Conservation (phyloP, 352 stramenopile genomes). For the Phytophthora pluvialis region DNA sequence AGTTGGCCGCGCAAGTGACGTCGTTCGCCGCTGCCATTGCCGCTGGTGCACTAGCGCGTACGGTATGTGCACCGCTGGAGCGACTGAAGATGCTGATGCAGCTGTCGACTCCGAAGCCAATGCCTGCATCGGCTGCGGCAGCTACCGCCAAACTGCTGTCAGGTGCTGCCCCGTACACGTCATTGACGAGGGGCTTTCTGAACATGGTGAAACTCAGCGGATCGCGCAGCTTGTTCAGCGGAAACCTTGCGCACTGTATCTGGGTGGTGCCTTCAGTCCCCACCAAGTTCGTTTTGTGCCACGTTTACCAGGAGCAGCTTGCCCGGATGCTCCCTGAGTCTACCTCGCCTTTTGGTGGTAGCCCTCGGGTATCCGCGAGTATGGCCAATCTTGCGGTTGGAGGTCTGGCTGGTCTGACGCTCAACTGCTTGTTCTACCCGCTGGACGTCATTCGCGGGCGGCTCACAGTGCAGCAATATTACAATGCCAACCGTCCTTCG, state of each 20-base stretch:
- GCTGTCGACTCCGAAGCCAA: constrained; percentile 42
- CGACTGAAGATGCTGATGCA: constrained; percentile 88
- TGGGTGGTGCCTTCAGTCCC: constrained; percentile 83
- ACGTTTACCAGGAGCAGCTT: constrained; percentile 72
- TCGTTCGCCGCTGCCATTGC: constrained; percentile 72
- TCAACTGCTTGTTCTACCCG: constrained; percentile 77
- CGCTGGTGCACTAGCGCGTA: constrained; percentile 65
- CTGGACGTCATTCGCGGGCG: constrained; percentile 81
- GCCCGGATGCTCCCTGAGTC: constrained; percentile 24
- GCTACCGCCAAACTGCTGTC: constrained; percentile 14
- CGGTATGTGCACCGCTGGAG: constrained; percentile 75
- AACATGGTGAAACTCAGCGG: constrained; percentile 80
- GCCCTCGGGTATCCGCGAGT: constrained; percentile 40
- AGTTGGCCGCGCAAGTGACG: constrained; percentile 46
- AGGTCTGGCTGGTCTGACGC: constrained; percentile 70
- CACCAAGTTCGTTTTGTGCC: constrained; percentile 80
- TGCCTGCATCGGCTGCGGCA: constrained; percentile 3
- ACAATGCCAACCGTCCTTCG: constrained; percentile 40
- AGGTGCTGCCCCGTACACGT: constrained; percentile 47
- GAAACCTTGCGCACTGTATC: constrained; percentile 84
- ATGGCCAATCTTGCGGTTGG: constrained; percentile 68
- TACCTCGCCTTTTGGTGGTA: constrained; percentile 18
- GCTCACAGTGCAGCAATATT: constrained; percentile 77
- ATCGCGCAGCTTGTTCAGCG: constrained; percentile 69
- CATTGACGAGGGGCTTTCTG: constrained; percentile 51